Percentiles rank a stretch among this genome's conserved stretches.
These are phyloP conservation scores for Ophiostoma ips DNA, from an alignment of 2,329 filamentous ascomycete species.

Conservation along the genomic window DNA sequence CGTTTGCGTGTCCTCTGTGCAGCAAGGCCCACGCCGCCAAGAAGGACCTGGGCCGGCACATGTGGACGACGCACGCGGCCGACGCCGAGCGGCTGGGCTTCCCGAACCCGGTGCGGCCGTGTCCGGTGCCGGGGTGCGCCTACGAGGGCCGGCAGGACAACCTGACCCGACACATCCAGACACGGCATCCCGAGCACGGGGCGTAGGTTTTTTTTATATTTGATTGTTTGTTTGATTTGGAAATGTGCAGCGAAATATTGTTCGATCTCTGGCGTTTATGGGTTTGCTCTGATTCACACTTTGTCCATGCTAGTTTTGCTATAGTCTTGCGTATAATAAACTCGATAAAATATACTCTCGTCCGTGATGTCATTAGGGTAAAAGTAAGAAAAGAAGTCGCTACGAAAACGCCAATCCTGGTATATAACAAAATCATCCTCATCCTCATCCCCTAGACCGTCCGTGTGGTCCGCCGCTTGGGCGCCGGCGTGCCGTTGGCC, in stretches of 20 bases:
- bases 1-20: background rate
- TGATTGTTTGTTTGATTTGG: background rate
- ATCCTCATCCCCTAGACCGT: background rate
- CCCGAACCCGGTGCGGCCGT: background rate
- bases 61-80: background rate
- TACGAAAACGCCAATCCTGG: background rate
- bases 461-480: conserved; percentile 10
- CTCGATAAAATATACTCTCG: no score
- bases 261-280: no score
- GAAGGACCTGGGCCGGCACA: background rate
- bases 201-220: background rate
- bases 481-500: conserved; percentile 14
- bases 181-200: background rate
- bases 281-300: no score
- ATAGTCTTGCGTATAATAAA: no score
- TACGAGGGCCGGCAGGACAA: background rate
- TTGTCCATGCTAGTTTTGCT: no score
- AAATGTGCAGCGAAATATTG: no score
- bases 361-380: no score
- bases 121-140: background rate
- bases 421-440: background rate
- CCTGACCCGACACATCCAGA: background rate
- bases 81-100: background rate
- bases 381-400: no score
- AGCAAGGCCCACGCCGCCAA: background rate